These are phyloP conservation scores for Tetrastigma voinierianum DNA, from an alignment of 164 flowering plant genomes.

Conservation along the genomic window DNA sequence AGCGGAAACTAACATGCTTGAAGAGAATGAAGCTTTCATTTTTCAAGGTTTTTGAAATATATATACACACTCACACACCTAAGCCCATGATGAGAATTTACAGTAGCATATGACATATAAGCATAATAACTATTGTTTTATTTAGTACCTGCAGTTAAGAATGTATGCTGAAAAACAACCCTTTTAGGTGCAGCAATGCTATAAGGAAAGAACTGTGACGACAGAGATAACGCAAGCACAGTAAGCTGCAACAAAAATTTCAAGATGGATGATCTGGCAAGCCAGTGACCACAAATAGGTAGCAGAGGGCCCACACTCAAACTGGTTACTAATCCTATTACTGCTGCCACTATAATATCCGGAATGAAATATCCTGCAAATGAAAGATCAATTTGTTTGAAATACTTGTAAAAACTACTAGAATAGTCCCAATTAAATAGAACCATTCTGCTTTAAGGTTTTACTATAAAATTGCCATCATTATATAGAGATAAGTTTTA, in stretches of 20 bases:
- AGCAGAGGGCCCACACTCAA: conserved; percentile 84
- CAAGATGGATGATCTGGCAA: conserved; percentile 70
- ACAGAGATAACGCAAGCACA: conserved; percentile 59
- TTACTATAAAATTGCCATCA: too few relatives aligned
- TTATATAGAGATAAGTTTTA: not conserved
- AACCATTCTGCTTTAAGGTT: too few relatives aligned
- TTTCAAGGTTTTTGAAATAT: too few relatives aligned
- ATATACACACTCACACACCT: not conserved
- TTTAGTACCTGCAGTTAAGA: conserved; percentile 59
- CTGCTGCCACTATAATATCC: conserved; percentile 73
- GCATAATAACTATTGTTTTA: not conserved
- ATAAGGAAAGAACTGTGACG: conserved; percentile 93
- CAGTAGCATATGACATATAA: not conserved
- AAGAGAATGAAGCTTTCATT: too few relatives aligned
- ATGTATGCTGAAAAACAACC: conserved; percentile 84
- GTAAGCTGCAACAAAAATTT: conserved; percentile 59
- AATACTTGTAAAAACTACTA: too few relatives aligned
- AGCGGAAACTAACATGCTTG: too few relatives aligned
- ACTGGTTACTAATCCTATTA: conserved; percentile 73
- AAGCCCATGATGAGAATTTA: not conserved
- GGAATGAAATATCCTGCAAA: conserved; percentile 85
- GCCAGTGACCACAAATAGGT: conserved; percentile 71
- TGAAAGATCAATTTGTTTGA: not conserved
- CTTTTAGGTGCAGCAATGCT: conserved; percentile 86
- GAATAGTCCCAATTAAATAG: too few relatives aligned